Evolutionary conservation across 306 rosid species (phyloP), one percentile per base, ranked within the genome.

Genomic region (Begonia peltatifolia): DNA sequence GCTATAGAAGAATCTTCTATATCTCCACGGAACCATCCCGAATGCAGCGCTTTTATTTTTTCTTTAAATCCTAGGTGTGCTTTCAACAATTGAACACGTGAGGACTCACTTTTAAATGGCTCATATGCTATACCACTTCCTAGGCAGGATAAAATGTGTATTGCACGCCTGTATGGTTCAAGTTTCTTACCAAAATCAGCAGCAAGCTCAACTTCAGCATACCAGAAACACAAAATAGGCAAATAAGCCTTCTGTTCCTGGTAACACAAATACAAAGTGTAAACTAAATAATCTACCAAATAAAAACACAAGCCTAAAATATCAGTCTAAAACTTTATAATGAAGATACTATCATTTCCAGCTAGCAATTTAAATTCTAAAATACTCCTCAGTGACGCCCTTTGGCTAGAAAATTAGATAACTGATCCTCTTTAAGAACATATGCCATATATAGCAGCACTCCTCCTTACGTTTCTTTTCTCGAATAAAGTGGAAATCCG

Each of bases 31-130:
- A 69, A 68, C 97, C 95, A 89, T 16, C 80, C 59, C 50, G 89
- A 82, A 50, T 70, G 65, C 56, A 82, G 78, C 23, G 70, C 74
- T 74, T 82, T 78, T 60, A 77, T 50, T 65, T 72, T 89, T 61
- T 89, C 94, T 67, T 83, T 82, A 64, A 89, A 89, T 52, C 97
- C 97, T 65, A 85, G 97, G 66, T 60, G 95, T 38, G 95, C 94
- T 71, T 81, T 85, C 48, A 89, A 84, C 65, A 82, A 61, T 60
- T 78, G 94, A 69, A 85, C 41, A 75, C 86, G 78, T 68, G 95
- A 74, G 61, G 82, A 74, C 66, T 68, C 90, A 72, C 78, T 55
- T 69, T 71, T 82, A 65, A 76, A 85, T 14, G 94, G 84, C 65
- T 57, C 70, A 63, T 85, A 80, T 53, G 81, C 55, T 60, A 64